A percentile compares a stretch with the other conserved stretches of the same genome.
Conservation (phyloP, 441 rosid species). For the Arabidopsis hybrid region DNA sequence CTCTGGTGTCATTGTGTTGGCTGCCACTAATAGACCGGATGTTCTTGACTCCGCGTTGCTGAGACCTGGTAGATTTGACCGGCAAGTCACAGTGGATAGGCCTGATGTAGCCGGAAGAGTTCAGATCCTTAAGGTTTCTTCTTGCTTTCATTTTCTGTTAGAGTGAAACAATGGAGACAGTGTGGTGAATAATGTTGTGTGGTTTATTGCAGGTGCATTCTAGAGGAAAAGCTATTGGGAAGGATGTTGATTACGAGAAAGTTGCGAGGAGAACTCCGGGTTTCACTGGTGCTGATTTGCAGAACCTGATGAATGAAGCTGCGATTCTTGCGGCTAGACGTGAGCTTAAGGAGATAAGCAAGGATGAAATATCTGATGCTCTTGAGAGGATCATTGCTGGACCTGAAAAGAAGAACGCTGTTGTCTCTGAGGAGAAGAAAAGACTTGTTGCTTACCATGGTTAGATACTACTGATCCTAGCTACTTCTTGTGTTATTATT, state of each 20-base stretch:
- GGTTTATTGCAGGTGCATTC: conserved; percentile 72
- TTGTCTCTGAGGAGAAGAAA: conserved; percentile 90
- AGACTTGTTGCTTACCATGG: conserved; percentile 92
- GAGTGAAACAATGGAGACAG: conserved; percentile 2
- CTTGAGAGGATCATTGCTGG: conserved; percentile 97
- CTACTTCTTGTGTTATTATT: neutral
- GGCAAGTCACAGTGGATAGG: conserved; percentile 88
- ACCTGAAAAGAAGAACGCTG: conserved; percentile 96
- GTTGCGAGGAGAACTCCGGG: conserved; percentile 92
- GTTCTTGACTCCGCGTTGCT: conserved; percentile 86
- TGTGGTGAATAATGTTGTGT: neutral
- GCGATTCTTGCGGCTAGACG: conserved; percentile 97
- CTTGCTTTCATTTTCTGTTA: too few species aligned
- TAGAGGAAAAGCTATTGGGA: conserved; percentile 86
- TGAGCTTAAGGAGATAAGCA: conserved; percentile 94
- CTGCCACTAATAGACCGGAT: conserved; percentile 87
- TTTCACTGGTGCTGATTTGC: conserved; percentile 94
- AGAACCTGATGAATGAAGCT: conserved; percentile 96
- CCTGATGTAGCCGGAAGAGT: conserved; percentile 98
- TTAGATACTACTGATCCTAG: conserved; percentile 32
- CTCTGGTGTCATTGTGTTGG: conserved; percentile 89
- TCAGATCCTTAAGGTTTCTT: conserved; percentile 79
- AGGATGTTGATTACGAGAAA: conserved; percentile 90
- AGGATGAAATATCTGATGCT: conserved; percentile 96
- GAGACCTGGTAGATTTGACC: conserved; percentile 86